Conservation (phyloP, 345 rosid genomes). For the Eutrema heterophyllum region DNA sequence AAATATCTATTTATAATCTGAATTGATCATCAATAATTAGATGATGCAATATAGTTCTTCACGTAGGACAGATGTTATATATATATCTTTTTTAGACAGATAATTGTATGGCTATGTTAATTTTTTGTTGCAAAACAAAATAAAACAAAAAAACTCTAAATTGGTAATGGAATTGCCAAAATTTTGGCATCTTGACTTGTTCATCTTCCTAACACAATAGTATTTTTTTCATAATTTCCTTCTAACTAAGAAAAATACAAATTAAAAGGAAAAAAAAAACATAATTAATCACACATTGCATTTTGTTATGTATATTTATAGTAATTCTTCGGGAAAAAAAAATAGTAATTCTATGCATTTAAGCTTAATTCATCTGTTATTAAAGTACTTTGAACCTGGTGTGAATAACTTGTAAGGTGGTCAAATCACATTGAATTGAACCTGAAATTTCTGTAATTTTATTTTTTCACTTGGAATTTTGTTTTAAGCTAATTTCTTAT, state of each 20-base stretch:
- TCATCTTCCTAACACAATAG: conserved; percentile 21
- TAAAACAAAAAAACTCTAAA: conserved; percentile 1
- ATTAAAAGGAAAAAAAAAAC: background rate
- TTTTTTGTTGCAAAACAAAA: background rate
- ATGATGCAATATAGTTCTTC: no score
- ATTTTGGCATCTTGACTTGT: conserved; percentile 22
- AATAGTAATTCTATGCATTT: background rate
- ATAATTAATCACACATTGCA: background rate
- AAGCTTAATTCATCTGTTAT: conserved; percentile 6
- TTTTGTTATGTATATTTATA: background rate
- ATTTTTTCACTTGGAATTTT: background rate
- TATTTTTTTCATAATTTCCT: background rate
- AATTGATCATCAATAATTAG: no score
- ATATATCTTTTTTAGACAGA: no score
- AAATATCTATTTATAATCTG: background rate
- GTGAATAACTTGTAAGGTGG: conserved; percentile 6
- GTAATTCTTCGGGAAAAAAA: background rate
- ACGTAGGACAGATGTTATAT: no score
- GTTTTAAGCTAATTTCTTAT: background rate
- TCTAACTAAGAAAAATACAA: background rate
- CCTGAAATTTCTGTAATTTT: background rate
- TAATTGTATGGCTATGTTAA: background rate
- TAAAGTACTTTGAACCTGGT: conserved; percentile 3
- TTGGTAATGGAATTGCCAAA: conserved; percentile 10
- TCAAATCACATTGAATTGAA: conserved; percentile 17